Percentiles rank a stretch among this genome's conserved stretches.
phyloP scores from a whole-genome alignment of 2,329 filamentous ascomycete species.

The Neonectria faginata region DNA sequence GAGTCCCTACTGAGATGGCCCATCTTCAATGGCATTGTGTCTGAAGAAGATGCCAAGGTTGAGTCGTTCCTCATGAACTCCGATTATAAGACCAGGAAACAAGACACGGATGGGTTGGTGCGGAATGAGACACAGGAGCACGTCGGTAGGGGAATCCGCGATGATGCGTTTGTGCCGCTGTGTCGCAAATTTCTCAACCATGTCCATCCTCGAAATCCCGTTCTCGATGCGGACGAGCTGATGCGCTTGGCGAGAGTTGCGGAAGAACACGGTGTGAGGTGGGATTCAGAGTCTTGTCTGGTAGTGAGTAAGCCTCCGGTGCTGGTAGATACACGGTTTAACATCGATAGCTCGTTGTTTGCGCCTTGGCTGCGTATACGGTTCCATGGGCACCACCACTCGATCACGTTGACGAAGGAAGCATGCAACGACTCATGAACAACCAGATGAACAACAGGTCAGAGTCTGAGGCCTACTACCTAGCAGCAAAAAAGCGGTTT shows the following conservation, averaged over 20 bases:
- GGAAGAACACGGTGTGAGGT: conserved; percentile 23
- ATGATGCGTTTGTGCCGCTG: conserved; percentile 25
- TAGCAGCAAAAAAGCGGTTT: conserved; percentile 28
- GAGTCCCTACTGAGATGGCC: conserved; percentile 30
- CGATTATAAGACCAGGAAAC: conserved; percentile 2
- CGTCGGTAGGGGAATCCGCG: conserved; percentile 13
- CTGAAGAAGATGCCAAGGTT: conserved; percentile 10
- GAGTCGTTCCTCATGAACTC: conserved; percentile 31
- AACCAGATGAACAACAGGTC: conserved; percentile 7
- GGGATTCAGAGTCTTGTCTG: conserved; percentile 31
- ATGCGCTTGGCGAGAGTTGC: conserved; percentile 16
- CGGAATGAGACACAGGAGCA: background rate
- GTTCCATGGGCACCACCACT: conserved; percentile 14
- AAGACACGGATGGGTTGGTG: background rate
- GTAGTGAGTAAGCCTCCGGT: conserved; percentile 13
- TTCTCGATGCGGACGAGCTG: conserved; percentile 25
- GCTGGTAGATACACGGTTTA: background rate
- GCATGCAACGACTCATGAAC: conserved; percentile 3
- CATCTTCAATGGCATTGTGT: conserved; percentile 20
- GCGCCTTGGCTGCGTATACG: conserved; percentile 28
- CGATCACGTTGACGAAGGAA: background rate
- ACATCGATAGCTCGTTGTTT: conserved; percentile 13
- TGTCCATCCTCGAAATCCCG: conserved; percentile 26
- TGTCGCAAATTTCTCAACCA: conserved; percentile 30
- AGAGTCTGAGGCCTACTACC: conserved; percentile 18